Base-by-base conservation (phyloP, 2,329 filamentous ascomycete genomes). In the Blastomyces gilchristii region DNA sequence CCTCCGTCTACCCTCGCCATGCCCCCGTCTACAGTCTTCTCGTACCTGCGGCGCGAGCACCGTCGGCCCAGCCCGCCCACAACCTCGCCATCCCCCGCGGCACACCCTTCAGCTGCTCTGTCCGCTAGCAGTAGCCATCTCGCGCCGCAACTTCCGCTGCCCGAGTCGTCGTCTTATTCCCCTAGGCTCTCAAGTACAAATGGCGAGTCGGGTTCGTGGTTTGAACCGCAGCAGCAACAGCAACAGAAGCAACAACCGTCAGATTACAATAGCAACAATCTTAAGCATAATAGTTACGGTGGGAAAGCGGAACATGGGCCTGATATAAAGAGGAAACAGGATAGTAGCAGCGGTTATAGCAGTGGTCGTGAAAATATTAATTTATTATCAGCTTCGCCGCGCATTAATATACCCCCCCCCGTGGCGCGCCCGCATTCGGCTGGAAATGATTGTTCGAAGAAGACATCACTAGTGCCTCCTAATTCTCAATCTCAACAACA, bases 31-130 rank as follows among this genome's bases (percentile, higher is more conserved):
- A 66, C 67, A 3, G 65, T 68, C 11, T 67, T 68, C 37, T 67
- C 67, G 45, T 68, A 68, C 58, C 37, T 66, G 39, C 63, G 67
- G 45, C 66, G 67, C 37, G 67, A 68, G 58, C 66, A 66, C 37
- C 67, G 66, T 47, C 66, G 66, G 49, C 50, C 62, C 11, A 66
- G 63, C 58, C 45, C 64, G 8, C 62, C 66, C 28, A 49, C 62
- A 37, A 43, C 62, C n/a, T 53, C 66, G 37, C 14, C 63, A 28
- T 58, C 63, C 14, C 53, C 58, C 11, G 53, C 39, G 9, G 37
- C 50, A 61, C 50, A 69, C 64, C 37, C 71, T 70, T 62, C 71
- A 71, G 18, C 74, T 74, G 62, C 71, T 76, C 28, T 12, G 2
- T n/a, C 34, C 34, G 65, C 68, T 31, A 71, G 16, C 11, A 37